Base-by-base conservation (phyloP, 1,284 basidiomycete species). In the Apiotrichum laibachii region DNA sequence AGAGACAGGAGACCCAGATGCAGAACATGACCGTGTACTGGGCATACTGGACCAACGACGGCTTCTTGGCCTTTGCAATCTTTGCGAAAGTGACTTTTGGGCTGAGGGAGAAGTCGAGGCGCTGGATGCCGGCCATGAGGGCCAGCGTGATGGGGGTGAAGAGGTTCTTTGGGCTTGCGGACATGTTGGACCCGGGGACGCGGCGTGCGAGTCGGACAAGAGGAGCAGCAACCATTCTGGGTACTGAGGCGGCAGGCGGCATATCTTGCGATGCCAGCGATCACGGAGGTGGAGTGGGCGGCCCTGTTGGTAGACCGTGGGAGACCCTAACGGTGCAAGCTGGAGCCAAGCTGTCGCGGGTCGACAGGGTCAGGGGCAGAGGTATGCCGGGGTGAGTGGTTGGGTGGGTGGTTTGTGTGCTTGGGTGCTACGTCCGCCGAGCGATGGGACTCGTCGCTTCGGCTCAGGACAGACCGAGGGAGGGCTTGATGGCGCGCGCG, bases 81-180 rank as follows among this genome's bases (percentile, higher is more conserved):
- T 85, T 83, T 35, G 80, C 71, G n/a, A 92, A 67, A 1, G 88
- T 89, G 62, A 87, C 83, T 21, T 78, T 73, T 1, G 90, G 89
- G 33, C 86, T 85, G 16, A 89, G 70, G 0, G 88, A 89, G 71
- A 87, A 87, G 81, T 92, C 89, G 22, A 92, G 80, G 10, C 89
- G 85, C 53, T 75, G 69, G 3, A 78, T 34, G 0, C 73, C 73
- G 15, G 74, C 70, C n/a, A 69, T 65, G 39, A 79, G 44, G 37
- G 75, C 70, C 31, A 73, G 65, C 16, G 70, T 53, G 8, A 78
- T 56, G 6, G 70, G 69, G 1, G 69, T 66, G 53, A 74, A 47
- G 26, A 73, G 55, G 12, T 61, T 56, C 13, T 58, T 46, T 1
- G 72, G 63, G 4, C 67, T 67, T 10, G 63, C 63, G 35, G 42